These are phyloP conservation scores for Vitis cinerea DNA, from an alignment of 164 flowering plant genomes.

Conservation along the genomic window DNA sequence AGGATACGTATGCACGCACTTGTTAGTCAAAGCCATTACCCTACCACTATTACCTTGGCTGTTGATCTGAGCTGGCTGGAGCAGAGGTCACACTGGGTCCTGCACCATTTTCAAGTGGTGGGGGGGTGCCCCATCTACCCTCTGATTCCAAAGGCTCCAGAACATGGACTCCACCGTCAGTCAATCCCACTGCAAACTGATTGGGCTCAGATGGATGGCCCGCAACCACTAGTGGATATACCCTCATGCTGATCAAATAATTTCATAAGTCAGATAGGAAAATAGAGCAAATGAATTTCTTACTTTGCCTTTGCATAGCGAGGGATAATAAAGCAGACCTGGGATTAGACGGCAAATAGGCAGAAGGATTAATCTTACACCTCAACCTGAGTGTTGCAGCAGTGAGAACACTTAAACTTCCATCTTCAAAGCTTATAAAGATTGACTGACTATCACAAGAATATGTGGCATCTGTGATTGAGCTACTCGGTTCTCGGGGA, in stretches of 20 bases:
- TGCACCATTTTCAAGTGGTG: constrained; percentile 18
- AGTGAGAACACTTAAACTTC: constrained; percentile 49
- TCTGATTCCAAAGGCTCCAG: constrained; percentile 27
- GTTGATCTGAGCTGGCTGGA: constrained; percentile 14
- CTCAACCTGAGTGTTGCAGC: constrained; percentile 51
- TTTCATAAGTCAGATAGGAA: neutral
- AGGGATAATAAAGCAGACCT: neutral
- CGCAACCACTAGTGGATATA: constrained; percentile 22
- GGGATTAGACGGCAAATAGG: constrained; percentile 54
- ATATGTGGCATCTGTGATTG: constrained; percentile 72
- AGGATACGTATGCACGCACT: neutral
- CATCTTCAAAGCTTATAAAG: constrained; percentile 71
- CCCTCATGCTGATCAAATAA: constrained; percentile 11
- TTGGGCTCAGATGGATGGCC: constrained; percentile 26
- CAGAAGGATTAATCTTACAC: constrained; percentile 55
- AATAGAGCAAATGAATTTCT: neutral
- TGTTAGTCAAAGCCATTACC: neutral
- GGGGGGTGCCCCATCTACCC: constrained; percentile 21
- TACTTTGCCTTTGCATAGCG: neutral
- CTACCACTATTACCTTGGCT: constrained; percentile 1
- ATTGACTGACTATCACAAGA: constrained; percentile 78
- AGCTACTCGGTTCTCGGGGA: constrained; percentile 43
- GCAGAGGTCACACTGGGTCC: constrained; percentile 14
- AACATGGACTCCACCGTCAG: constrained; percentile 25
- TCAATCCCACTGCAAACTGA: neutral